phyloP scores from a whole-genome alignment of 1,284 basidiomycete species.

The Papiliotrema fonsecae region DNA sequence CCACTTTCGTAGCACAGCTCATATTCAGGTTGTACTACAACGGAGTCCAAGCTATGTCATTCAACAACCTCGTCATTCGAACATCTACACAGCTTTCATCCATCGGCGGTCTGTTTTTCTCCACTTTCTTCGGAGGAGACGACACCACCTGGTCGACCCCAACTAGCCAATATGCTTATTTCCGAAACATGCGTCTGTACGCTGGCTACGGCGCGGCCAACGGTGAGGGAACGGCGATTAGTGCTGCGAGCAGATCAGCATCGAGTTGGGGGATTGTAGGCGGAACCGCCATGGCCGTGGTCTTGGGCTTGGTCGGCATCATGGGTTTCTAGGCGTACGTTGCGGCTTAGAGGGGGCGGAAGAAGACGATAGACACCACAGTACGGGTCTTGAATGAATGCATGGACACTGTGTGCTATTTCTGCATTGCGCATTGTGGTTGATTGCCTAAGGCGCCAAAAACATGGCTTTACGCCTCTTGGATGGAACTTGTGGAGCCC shows the following conservation, averaged over 20 bases:
- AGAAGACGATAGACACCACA: no score
- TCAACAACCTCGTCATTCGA: slow-evolving; percentile 42
- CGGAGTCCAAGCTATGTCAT: slow-evolving; percentile 35
- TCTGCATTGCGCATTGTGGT: no score
- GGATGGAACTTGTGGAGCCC: no score
- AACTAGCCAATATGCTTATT: slow-evolving; percentile 43
- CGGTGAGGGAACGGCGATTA: slow-evolving; percentile 15
- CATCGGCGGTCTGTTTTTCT: slow-evolving; percentile 45
- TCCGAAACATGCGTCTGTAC: slow-evolving; percentile 39
- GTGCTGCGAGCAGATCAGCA: background rate
- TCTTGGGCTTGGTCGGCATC: slow-evolving; percentile 1
- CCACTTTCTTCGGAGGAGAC: slow-evolving; percentile 49
- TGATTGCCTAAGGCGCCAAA: no score
- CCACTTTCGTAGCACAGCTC: background rate
- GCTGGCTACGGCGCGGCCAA: slow-evolving; percentile 31
- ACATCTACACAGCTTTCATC: slow-evolving; percentile 23
- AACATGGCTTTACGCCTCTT: no score
- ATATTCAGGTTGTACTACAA: slow-evolving; percentile 40
- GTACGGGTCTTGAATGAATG: no score
- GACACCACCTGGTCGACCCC: slow-evolving; percentile 42
- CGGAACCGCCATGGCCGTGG: slow-evolving; percentile 1
- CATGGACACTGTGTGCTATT: no score
- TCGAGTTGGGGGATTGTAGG: background rate
- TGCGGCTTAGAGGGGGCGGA: no score
- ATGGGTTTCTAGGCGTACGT: no score